Conservation (phyloP, 768 basidiomycete genomes). For the Leucogyrophana mollusca region DNA sequence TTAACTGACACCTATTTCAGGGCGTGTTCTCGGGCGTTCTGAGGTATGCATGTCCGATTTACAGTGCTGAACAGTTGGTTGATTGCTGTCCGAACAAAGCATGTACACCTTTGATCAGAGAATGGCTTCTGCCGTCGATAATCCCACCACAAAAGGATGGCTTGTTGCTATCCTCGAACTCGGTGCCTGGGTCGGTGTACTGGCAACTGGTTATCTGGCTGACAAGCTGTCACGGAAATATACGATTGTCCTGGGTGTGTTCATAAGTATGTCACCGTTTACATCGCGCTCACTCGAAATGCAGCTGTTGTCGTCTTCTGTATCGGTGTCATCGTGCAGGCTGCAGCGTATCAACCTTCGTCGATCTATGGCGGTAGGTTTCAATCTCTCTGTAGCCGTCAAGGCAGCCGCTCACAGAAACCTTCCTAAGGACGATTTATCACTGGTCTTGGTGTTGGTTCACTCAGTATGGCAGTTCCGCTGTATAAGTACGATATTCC, state of each 20-base stretch:
- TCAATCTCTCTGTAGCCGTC: not conserved
- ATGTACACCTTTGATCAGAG: constrained; percentile 51
- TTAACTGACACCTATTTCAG: constrained; percentile 31
- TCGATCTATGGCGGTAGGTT: constrained; percentile 64
- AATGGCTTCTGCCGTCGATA: constrained; percentile 54
- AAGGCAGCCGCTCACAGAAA: too few relatives aligned
- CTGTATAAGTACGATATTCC: constrained; percentile 53
- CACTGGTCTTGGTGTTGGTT: constrained; percentile 80
- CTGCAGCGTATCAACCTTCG: constrained; percentile 50
- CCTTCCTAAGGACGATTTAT: constrained; percentile 55
- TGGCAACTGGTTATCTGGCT: constrained; percentile 68
- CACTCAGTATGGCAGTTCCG: constrained; percentile 80
- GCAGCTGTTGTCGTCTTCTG: constrained; percentile 60
- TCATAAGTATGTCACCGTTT: not conserved
- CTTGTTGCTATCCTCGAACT: constrained; percentile 73
- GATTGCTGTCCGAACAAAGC: too few relatives aligned
- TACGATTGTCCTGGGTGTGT: constrained; percentile 58
- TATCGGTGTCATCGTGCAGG: constrained; percentile 74
- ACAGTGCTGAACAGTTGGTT: too few relatives aligned
- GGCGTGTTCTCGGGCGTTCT: constrained; percentile 80
- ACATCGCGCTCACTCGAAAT: constrained; percentile 14
- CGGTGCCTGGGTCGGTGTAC: constrained; percentile 75
- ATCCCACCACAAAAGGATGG: constrained; percentile 63
- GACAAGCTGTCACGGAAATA: constrained; percentile 76
- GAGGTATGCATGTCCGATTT: constrained; percentile 47